These are phyloP conservation scores for Colletotrichum navitas DNA, from an alignment of 2,329 filamentous ascomycete genomes.

Conservation along the genomic window DNA sequence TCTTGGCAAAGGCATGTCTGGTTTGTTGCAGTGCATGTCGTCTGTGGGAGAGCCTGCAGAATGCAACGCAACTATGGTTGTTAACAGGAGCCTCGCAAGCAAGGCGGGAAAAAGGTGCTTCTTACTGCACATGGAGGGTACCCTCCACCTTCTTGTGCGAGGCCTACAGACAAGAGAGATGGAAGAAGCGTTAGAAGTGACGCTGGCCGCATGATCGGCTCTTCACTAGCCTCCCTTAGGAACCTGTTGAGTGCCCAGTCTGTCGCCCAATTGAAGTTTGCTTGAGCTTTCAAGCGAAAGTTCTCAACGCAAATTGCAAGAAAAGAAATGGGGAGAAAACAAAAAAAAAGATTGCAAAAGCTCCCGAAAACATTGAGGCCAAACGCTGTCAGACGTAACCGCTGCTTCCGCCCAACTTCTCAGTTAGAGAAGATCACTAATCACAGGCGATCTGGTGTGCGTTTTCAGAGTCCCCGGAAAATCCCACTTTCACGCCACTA, in stretches of 20 bases:
- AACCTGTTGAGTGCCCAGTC: background rate
- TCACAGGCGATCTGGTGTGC: no score
- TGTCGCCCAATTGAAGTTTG: background rate
- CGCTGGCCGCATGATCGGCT: background rate
- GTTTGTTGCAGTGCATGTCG: background rate
- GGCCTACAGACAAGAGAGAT: background rate
- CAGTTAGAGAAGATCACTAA: no score
- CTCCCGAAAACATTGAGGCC: background rate
- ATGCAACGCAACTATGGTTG: background rate
- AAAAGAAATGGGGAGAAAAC: no score
- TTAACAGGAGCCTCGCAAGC: background rate
- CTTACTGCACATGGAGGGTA: background rate
- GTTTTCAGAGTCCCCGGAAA: background rate
- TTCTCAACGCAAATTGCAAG: background rate
- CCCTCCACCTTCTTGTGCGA: background rate
- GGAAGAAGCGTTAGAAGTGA: background rate
- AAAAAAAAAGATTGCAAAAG: background rate
- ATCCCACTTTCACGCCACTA: background rate
- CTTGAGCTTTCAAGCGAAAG: background rate
- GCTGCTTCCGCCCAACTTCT: background rate
- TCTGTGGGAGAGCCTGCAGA: background rate
- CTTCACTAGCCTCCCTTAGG: background rate
- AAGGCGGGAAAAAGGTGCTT: background rate
- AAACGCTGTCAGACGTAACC: background rate
- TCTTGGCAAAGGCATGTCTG: constrained; percentile 9